Conservation (phyloP, 2,329 filamentous ascomycete genomes). For the Botrytis squamosa region DNA sequence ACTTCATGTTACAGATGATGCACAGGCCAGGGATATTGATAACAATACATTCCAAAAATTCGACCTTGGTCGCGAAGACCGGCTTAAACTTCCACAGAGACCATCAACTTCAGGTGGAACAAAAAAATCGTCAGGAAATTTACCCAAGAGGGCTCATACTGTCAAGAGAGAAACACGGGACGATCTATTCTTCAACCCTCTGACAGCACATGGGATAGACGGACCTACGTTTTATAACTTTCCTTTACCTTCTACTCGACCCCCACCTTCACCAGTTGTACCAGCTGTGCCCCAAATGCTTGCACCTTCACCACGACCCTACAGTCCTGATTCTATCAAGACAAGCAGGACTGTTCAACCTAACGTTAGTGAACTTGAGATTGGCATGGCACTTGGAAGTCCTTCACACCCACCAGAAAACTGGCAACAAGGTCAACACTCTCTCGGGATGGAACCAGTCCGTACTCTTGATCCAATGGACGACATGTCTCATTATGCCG, state of each 20-base stretch:
- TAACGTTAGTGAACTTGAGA: slow-evolving; percentile 39
- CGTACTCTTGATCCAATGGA: slow-evolving; percentile 34
- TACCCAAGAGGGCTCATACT: slow-evolving; percentile 24
- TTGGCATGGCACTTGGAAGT: slow-evolving; percentile 74
- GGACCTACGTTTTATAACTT: slow-evolving; percentile 35
- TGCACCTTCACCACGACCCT: neutral
- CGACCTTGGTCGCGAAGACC: slow-evolving; percentile 28
- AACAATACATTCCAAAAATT: slow-evolving; percentile 26
- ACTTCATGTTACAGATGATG: slow-evolving; percentile 36
- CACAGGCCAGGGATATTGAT: slow-evolving; percentile 31
- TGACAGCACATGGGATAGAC: slow-evolving; percentile 33
- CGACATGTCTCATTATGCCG: slow-evolving; percentile 21
- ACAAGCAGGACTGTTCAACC: neutral
- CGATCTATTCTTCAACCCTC: slow-evolving; percentile 37
- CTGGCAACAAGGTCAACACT: slow-evolving; percentile 27
- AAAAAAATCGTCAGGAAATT: slow-evolving; percentile 27
- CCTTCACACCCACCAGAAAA: slow-evolving; percentile 47
- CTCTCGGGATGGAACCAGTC: slow-evolving; percentile 16
- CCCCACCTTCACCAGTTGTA: slow-evolving; percentile 27
- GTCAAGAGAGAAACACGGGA: slow-evolving; percentile 37
- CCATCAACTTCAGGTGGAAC: slow-evolving; percentile 37
- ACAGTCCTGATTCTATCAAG: slow-evolving; percentile 13
- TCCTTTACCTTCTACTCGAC: slow-evolving; percentile 33
- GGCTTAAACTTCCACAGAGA: slow-evolving; percentile 31
- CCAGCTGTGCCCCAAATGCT: neutral